A percentile compares a stretch with the other conserved stretches of the same genome.
phyloP scores from a whole-genome alignment of 805 yeast genomes.

The Starmerella vitae region DNA sequence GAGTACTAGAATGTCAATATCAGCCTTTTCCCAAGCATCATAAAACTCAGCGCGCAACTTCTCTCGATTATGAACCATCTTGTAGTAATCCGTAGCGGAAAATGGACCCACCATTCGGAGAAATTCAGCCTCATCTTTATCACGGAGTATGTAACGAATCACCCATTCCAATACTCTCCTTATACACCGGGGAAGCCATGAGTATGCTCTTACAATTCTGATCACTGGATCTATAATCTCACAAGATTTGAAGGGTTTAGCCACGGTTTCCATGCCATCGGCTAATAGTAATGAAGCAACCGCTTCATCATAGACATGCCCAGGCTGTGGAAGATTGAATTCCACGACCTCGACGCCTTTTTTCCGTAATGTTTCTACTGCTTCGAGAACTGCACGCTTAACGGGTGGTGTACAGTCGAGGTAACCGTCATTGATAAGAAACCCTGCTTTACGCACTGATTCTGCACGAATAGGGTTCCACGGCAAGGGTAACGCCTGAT shows the following conservation, averaged over 20 bases:
- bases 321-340: slow-evolving; percentile 37
- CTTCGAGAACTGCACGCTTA: slow-evolving; percentile 29
- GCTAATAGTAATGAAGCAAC: slow-evolving; percentile 31
- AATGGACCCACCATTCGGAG: slow-evolving; percentile 26
- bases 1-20: slow-evolving; percentile 29
- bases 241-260: slow-evolving; percentile 22
- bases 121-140: slow-evolving; percentile 28
- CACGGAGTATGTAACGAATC: slow-evolving; percentile 25
- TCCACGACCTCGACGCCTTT: slow-evolving; percentile 36
- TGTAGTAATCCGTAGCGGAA: slow-evolving; percentile 27
- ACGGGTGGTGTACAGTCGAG: slow-evolving; percentile 39
- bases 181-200: slow-evolving; percentile 27
- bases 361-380: slow-evolving; percentile 29
- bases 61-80: slow-evolving; percentile 28
- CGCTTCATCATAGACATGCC: slow-evolving; percentile 42
- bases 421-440: slow-evolving; percentile 36
- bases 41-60: slow-evolving; percentile 26
- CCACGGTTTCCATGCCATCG: slow-evolving; percentile 27
- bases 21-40: slow-evolving; percentile 27
- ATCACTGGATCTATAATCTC: slow-evolving; percentile 29
- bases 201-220: slow-evolving; percentile 23
- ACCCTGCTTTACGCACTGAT: slow-evolving; percentile 31
- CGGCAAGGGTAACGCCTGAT: slow-evolving; percentile 36
- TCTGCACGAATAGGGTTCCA: slow-evolving; percentile 35
- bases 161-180: slow-evolving; percentile 28